Evolutionary conservation across 805 yeast genomes (phyloP).

Genomic region (Isabelozyma rhagii): DNA sequence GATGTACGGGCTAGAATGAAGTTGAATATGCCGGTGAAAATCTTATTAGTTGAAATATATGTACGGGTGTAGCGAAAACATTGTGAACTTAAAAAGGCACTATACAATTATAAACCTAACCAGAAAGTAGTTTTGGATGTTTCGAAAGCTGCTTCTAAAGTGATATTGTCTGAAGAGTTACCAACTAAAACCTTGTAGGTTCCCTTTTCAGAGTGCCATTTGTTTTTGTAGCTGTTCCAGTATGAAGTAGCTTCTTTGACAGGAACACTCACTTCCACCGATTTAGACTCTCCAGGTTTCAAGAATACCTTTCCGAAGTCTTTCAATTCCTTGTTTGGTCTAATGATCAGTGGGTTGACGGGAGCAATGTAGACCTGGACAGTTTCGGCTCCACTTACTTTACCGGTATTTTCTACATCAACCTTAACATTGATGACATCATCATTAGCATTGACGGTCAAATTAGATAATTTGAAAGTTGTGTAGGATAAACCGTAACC

Average conservation of each 20-base stretch:
- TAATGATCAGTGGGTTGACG: constrained; percentile 33
- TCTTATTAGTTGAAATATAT: no score
- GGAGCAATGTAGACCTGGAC: constrained; percentile 52
- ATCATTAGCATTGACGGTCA: constrained; percentile 26
- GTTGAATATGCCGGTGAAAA: not conserved
- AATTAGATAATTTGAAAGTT: constrained; percentile 39
- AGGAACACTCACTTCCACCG: constrained; percentile 35
- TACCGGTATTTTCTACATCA: constrained; percentile 48
- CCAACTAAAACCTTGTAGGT: constrained; percentile 49
- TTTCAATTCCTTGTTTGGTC: constrained; percentile 61
- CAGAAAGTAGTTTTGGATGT: constrained; percentile 6
- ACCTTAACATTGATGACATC: constrained; percentile 30
- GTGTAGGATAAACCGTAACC: constrained; percentile 65
- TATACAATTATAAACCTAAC: constrained; percentile 6
- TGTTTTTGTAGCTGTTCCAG: constrained; percentile 46
- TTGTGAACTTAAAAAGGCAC: not conserved
- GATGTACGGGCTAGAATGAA: not conserved
- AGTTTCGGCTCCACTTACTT: constrained; percentile 48
- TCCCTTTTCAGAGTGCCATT: constrained; percentile 54
- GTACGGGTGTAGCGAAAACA: no score
- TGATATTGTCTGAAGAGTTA: constrained; percentile 28
- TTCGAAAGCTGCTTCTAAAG: constrained; percentile 11
- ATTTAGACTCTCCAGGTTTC: constrained; percentile 40
- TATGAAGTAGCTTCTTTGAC: constrained; percentile 52
- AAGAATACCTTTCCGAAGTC: constrained; percentile 51